These are phyloP conservation scores for Heritiera littoralis DNA, from an alignment of 345 rosid genomes.

Conservation along the genomic window DNA sequence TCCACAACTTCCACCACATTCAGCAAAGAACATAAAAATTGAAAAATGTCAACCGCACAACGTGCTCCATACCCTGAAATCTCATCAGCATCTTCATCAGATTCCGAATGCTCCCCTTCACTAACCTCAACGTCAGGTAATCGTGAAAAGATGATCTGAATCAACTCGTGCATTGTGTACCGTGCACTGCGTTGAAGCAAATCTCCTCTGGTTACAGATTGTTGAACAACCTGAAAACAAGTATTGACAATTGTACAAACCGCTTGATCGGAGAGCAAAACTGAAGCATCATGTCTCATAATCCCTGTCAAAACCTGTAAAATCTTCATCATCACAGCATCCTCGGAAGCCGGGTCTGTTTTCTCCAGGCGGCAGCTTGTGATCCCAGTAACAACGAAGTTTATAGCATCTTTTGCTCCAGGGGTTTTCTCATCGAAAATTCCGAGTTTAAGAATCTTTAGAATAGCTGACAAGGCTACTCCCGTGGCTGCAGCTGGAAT, in stretches of 20 bases:
- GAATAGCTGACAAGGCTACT: conserved; percentile 57
- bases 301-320: conserved; percentile 62
- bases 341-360: conserved; percentile 62
- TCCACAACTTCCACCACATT: conserved; percentile 72
- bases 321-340: conserved; percentile 82
- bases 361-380: conserved; percentile 83
- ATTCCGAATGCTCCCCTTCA: conserved; percentile 59
- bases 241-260: conserved; percentile 83
- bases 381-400: conserved; percentile 52
- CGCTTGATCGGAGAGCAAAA: conserved; percentile 62
- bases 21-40: conserved; percentile 75
- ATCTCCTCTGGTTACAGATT: conserved; percentile 67
- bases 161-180: conserved; percentile 79
- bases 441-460: conserved; percentile 63
- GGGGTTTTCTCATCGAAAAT: conserved; percentile 79
- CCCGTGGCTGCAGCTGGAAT: conserved; percentile 78
- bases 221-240: conserved; percentile 88
- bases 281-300: conserved; percentile 65
- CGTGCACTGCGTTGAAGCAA: conserved; percentile 80
- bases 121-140: conserved; percentile 60
- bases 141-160: conserved; percentile 70
- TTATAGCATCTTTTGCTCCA: conserved; percentile 71
- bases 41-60: conserved; percentile 77
- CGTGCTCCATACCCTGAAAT: conserved; percentile 66
- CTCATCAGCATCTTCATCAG: conserved; percentile 56